Base-by-base conservation (phyloP, 2,329 filamentous ascomycete species). In the Mariannaea sp. region DNA sequence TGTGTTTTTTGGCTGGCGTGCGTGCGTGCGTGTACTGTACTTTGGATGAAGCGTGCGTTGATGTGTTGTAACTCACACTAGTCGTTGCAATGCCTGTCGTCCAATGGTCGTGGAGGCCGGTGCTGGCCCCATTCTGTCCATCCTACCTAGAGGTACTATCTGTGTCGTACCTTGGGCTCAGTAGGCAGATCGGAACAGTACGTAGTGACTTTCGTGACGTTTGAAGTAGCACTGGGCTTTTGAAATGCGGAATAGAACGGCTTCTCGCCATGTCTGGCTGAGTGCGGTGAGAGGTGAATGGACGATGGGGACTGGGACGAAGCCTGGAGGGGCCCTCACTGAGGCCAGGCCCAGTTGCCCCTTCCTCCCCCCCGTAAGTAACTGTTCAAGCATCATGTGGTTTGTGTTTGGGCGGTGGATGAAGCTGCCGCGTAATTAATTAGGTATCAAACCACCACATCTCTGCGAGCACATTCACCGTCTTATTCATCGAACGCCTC, bases 11-110 rank as follows among this genome's bases (percentile, higher is more conserved):
- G n/a, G n/a, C n/a, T n/a, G n/a, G n/a, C n/a, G n/a, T n/a, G n/a
- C n/a, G n/a, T n/a, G n/a, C n/a, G n/a, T n/a, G n/a, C n/a, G n/a
- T n/a, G n/a, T n/a, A n/a, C n/a, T n/a, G n/a, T n/a, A n/a, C n/a
- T n/a, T n/a, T n/a, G n/a, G n/a, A n/a, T n/a, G n/a, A n/a, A n/a
- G n/a, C 26, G 39, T 53, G 50, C 50, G 43, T 48, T 39, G 44
- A 53, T 53, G 50, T 49, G 50, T 53, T 53, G 50, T 53, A 53
- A 53, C 44, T 49, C 44, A 27, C 44, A 53, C 49, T 38, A 49
- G 27, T 39, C n/a, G n/a, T 49, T 19, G 19, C 33, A 14, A 32
- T 22, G 39, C 44, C 9, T 38, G 39, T 44, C 38, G 48, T 32
- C 44, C 44, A 53, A 53, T n/a, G n/a, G n/a, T 53, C 16, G 44